phyloP scores from a whole-genome alignment of 2,329 filamentous ascomycete species.

The Epichloe gansuensis region DNA sequence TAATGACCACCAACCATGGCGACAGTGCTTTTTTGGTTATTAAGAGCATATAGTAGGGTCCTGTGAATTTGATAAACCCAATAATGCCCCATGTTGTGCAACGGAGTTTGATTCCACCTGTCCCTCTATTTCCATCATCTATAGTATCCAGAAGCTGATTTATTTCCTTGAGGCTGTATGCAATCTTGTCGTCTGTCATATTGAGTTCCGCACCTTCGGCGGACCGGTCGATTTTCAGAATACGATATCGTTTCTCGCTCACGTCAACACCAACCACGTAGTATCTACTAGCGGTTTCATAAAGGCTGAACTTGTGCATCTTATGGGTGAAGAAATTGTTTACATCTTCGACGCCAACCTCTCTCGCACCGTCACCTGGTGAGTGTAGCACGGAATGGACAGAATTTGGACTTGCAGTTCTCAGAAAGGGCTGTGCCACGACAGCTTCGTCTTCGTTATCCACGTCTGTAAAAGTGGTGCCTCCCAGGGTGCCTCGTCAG shows the following conservation, averaged over 20 bases:
- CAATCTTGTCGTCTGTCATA: slow-evolving; percentile 86
- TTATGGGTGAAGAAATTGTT: slow-evolving; percentile 35
- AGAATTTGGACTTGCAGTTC: slow-evolving; percentile 38
- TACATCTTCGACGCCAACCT: slow-evolving; percentile 19
- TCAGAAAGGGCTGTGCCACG: not conserved
- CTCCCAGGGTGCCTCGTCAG: not conserved
- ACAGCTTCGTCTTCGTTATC: not conserved
- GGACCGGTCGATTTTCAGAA: slow-evolving; percentile 90
- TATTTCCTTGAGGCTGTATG: slow-evolving; percentile 89
- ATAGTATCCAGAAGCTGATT: slow-evolving; percentile 87
- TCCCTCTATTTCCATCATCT: slow-evolving; percentile 84
- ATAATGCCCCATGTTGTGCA: slow-evolving; percentile 89
- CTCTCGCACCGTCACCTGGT: slow-evolving; percentile 3
- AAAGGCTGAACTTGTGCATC: slow-evolving; percentile 97
- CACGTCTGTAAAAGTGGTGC: not conserved
- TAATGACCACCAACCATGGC: slow-evolving; percentile 95
- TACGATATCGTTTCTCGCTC: slow-evolving; percentile 75
- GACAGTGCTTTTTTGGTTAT: slow-evolving; percentile 92
- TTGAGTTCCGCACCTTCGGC: slow-evolving; percentile 63
- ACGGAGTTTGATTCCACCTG: slow-evolving; percentile 78
- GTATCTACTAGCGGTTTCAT: slow-evolving; percentile 86
- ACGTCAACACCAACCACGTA: slow-evolving; percentile 92
- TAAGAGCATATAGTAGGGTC: slow-evolving; percentile 91
- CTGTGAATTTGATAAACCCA: slow-evolving; percentile 92
- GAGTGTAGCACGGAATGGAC: slow-evolving; percentile 14